Evolutionary conservation across 2,329 filamentous ascomycete genomes (phyloP), one percentile per base, ranked within the genome.

Genomic region (Aspergillus persii): DNA sequence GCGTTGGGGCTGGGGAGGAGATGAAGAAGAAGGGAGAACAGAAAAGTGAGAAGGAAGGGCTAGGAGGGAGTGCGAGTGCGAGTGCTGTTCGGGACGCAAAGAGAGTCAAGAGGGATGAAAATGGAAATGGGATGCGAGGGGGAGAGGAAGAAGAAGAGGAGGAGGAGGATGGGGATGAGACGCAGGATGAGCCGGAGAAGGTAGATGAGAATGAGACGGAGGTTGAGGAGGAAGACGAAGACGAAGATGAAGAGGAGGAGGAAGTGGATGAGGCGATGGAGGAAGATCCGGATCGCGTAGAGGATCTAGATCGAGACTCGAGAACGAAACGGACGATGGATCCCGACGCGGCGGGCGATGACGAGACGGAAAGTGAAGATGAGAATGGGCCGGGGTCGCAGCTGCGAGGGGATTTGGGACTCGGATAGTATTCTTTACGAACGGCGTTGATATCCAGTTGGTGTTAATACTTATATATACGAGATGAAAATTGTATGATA

Each of bases 21-120:
- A 31, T 82, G 63, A 83, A 83, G 33, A 79, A 77, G 36, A 41
- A 41, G 4, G 36, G n/a, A n/a, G n/a, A n/a, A n/a, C n/a, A n/a
- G n/a, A n/a, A n/a, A n/a, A n/a, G n/a, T n/a, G n/a, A n/a, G 36
- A 41, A 41, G 4, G 36, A 41, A 7, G 12, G 36, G 36, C 1
- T n/a, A 2, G 36, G 7, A 9, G 36, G 7, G 33, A 36, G 36
- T 41, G 36, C 36, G 33, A 36, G 36, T 41, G 36, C 36, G 5
- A 41, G 15, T 41, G 36, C 12, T 7, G 15, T 5, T 12, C 11
- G 36, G 36, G 36, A 15, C 15, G 36, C 36, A 15, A 41, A 41
- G 36, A n/a, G 15, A 51, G 50, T 39, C 57, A 44, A 26, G 62
- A 61, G 61, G 12, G 63, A 63, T 58, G 61, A 50, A 27, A 60